Percentiles rank a stretch among this genome's conserved stretches.
Evolutionary conservation across 2,329 filamentous ascomycete genomes (phyloP).

Genomic region (Cucurbitaria berberidis): DNA sequence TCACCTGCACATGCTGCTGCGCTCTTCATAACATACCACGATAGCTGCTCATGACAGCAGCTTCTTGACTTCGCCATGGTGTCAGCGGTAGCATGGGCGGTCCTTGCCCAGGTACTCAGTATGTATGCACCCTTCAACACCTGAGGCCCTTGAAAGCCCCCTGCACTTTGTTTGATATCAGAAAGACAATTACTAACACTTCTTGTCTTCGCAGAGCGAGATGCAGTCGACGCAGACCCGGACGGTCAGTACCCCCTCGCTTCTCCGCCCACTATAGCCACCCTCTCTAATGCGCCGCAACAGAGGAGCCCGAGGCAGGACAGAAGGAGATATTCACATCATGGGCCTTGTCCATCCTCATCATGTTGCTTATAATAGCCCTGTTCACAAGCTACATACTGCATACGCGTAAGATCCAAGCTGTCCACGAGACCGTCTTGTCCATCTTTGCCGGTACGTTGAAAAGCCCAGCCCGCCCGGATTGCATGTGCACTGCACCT

Average conservation of each 20-base stretch:
- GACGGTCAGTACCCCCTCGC: slow-evolving; percentile 47
- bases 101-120: slow-evolving; percentile 49
- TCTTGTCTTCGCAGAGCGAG: slow-evolving; percentile 47
- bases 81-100: slow-evolving; percentile 46
- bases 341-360: slow-evolving; percentile 97
- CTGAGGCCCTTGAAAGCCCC: too few species aligned
- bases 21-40: slow-evolving; percentile 2
- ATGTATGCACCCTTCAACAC: slow-evolving; percentile 23
- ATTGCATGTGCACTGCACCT: background rate
- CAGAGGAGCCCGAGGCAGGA: slow-evolving; percentile 76
- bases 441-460: slow-evolving; percentile 89
- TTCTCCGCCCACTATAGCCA: slow-evolving; percentile 13
- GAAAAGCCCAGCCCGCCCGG: background rate
- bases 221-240: slow-evolving; percentile 55
- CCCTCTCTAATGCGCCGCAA: slow-evolving; percentile 45
- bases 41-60: slow-evolving; percentile 37
- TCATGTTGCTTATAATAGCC: slow-evolving; percentile 89
- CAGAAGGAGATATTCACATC: slow-evolving; percentile 95
- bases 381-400: slow-evolving; percentile 97
- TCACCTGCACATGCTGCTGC: slow-evolving; percentile 10
- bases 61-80: slow-evolving; percentile 45
- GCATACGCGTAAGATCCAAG: slow-evolving; percentile 95
- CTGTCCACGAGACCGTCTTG: slow-evolving; percentile 96
- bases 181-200: slow-evolving; percentile 10
- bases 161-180: too few species aligned